Evolutionary conservation across 305 asterid species (phyloP), one percentile per base, ranked within the genome.

Genomic region (Fraxinus floribunda): DNA sequence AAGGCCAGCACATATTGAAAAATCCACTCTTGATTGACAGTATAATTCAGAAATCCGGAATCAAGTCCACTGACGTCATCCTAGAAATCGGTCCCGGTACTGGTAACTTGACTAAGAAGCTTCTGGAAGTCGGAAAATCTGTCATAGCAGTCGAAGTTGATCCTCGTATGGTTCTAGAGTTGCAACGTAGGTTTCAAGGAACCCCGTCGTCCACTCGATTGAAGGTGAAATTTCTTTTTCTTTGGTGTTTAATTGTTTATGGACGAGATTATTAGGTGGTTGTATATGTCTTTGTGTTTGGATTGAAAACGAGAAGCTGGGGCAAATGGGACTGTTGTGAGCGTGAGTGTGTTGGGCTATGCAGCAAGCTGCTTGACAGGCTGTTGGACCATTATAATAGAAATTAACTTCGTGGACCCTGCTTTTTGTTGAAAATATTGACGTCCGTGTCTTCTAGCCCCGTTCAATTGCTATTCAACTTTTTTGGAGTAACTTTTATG

Each of bases 31-130:
- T 96, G 8, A 86, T 94, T 46, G 98, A 96, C 77, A 89, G 97
- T 16, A 96, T 96, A 55, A 75, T 96, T 55, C 91, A 94, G 85
- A 96, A 96, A 91, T 87, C 99, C 7, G 99, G 98, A 79, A 93
- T 96, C 66, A 93, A 93, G 81, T 86, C 94, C 66, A 94, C 99
- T 13, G 99, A 96, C 29, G 78, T 90, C 75, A 90, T 96, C 78
- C 98, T 96, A 38, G 98, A 96, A 86, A 96, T 96, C 60, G 99
- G 99, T 79, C 98, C 99, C 0, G 99, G 99, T 82, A 96, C 99
- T 0, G 98, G 99, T 79, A 96, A 96, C 64, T 94, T 96, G 68
- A 96, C 99, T 5, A 92, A 96, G 90, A 96, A 96, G 93, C 99
- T 96, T 83, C 94, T 96, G 2, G 98, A 94, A 86, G 97, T 90